Evolutionary conservation across 202 grass and related monocot species (phyloP).

Genomic region (Saccharum hybrid): DNA sequence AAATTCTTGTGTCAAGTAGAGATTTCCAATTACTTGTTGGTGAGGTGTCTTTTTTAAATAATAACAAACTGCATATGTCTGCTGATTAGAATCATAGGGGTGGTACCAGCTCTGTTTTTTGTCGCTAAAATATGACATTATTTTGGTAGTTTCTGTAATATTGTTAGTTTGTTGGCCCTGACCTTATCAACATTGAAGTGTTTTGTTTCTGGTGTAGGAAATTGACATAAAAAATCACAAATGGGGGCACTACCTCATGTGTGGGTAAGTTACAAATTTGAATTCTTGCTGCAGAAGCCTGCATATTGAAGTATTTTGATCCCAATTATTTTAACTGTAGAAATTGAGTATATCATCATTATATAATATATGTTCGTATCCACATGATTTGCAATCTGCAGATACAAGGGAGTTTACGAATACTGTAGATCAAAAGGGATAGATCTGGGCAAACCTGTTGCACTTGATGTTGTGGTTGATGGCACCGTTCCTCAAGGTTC

Average conservation of each 20-base stretch:
- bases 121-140: background rate
- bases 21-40: background rate
- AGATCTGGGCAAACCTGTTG: constrained; percentile 67
- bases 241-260: constrained; percentile 99
- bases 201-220: constrained; percentile 58
- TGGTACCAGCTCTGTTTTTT: background rate
- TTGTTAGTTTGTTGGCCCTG: background rate
- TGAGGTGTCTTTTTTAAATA: background rate
- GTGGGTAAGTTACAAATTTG: constrained; percentile 69
- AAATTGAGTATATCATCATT: background rate
- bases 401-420: constrained; percentile 92
- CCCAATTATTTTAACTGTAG: background rate
- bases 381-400: constrained; percentile 37
- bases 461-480: constrained; percentile 82
- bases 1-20: background rate
- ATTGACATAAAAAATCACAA: constrained; percentile 94
- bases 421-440: constrained; percentile 76
- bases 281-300: background rate
- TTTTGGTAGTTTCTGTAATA: constrained; percentile 1
- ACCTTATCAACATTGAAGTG: background rate
- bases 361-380: background rate
- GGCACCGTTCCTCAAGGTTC: constrained; percentile 92
- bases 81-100: background rate
- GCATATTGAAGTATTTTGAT: background rate
- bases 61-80: background rate